A percentile compares a stretch with the other conserved stretches of the same genome.
Evolutionary conservation across 371 early-diverging fungal genomes (phyloP).

Genomic region (Saksenaea oblongispora): DNA sequence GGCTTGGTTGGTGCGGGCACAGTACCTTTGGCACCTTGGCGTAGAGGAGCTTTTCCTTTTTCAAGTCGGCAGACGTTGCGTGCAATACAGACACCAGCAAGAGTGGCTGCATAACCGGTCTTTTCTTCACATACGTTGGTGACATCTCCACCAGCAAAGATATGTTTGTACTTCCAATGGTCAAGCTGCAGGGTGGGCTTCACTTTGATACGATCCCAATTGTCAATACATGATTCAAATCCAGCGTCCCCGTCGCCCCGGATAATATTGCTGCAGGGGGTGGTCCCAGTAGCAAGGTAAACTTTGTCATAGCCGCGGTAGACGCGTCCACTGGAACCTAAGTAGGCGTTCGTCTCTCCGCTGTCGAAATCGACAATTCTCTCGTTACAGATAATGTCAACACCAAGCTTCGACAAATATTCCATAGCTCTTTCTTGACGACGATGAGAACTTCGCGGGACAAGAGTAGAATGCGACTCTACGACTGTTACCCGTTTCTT

Average conservation of each 20-base stretch:
- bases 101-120: slow-evolving; percentile 57
- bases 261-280: slow-evolving; percentile 28
- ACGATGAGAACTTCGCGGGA: slow-evolving; percentile 34
- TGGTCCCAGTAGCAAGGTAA: slow-evolving; percentile 41
- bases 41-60: slow-evolving; percentile 36
- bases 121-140: slow-evolving; percentile 58
- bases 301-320: slow-evolving; percentile 39
- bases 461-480: slow-evolving; percentile 35
- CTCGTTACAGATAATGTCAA: slow-evolving; percentile 61
- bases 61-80: slow-evolving; percentile 45
- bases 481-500: slow-evolving; percentile 58
- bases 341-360: slow-evolving; percentile 28
- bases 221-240: slow-evolving; percentile 32
- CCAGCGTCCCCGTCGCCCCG: slow-evolving; percentile 15
- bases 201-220: slow-evolving; percentile 47
- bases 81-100: slow-evolving; percentile 44
- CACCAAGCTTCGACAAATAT: slow-evolving; percentile 54
- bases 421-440: slow-evolving; percentile 44
- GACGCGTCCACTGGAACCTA: slow-evolving; percentile 29
- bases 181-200: slow-evolving; percentile 61
- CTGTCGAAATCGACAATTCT: slow-evolving; percentile 47
- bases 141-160: slow-evolving; percentile 70
- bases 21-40: slow-evolving; percentile 38
- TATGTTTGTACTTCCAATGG: slow-evolving; percentile 51
- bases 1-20: slow-evolving; percentile 29